phyloP scores from a whole-genome alignment of 2,329 filamentous ascomycete genomes.

The Pseudogymnoascus sp. region DNA sequence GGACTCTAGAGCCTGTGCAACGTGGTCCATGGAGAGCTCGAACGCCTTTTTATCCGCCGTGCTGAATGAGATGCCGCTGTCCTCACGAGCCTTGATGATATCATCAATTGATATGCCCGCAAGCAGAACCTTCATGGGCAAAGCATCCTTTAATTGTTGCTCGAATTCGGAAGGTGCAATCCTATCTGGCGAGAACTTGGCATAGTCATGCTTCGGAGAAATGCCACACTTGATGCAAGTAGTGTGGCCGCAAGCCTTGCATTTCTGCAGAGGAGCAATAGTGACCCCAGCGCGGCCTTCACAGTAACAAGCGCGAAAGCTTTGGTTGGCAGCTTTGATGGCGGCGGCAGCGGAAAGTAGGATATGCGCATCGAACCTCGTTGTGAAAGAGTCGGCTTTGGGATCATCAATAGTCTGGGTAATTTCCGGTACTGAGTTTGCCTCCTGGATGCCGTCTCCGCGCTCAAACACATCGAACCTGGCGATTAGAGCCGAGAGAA shows the following conservation, averaged over 20 bases:
- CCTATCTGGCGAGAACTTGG: constrained; percentile 22
- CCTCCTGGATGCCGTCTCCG: constrained; percentile 6
- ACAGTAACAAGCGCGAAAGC: constrained; percentile 47
- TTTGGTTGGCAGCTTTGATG: constrained; percentile 23
- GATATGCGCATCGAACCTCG: constrained; percentile 8
- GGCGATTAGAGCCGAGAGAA: constrained; percentile 50
- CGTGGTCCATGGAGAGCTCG: constrained; percentile 28
- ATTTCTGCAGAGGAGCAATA: constrained; percentile 37
- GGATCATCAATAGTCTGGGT: background rate
- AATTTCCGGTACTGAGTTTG: background rate
- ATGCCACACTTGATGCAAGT: constrained; percentile 46
- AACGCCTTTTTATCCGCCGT: constrained; percentile 23
- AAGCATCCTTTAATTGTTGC: constrained; percentile 31
- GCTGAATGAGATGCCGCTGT: constrained; percentile 15
- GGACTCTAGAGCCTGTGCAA: constrained; percentile 28
- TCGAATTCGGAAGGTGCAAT: constrained; percentile 38
- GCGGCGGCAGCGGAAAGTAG: constrained; percentile 14
- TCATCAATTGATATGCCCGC: constrained; percentile 23
- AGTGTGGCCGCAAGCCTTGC: constrained; percentile 45
- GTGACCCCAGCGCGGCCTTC: constrained; percentile 41
- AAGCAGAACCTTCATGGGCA: constrained; percentile 37
- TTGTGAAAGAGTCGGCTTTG: background rate
- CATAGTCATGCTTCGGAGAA: constrained; percentile 39
- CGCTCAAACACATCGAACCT: constrained; percentile 14
- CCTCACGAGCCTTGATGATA: constrained; percentile 20